Evolutionary conservation across 257 asterid genomes (phyloP), one percentile per base, ranked within the genome.

Genomic region (Gentiana macrophylla): DNA sequence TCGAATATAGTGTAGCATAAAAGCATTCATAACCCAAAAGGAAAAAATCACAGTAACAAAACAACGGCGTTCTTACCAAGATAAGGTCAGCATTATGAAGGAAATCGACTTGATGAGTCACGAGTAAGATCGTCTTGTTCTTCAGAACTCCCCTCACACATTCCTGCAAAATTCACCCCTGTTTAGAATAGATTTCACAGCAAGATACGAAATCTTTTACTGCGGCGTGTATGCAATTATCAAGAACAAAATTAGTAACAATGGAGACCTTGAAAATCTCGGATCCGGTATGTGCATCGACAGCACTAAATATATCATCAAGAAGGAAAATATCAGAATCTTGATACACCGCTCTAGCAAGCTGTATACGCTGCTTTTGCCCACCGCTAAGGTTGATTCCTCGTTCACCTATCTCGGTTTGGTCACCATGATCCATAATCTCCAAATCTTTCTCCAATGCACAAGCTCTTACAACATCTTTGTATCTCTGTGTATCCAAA

Each of bases 261-360:
- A 51, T 32, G 36, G n/a, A 45, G 49, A 85, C 96, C 86, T 80
- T 86, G 55, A 84, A 86, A 62, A 86, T 78, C 58, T 84, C 83
- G 4, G 94, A 63, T 50, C 94, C 96, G 3, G 96, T 84, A 61
- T 86, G 96, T 67, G 96, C 96, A 84, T 86, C 96, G 52, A 86
- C 94, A 3, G 96, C 96, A 58, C 96, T 84, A 59, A 86, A 86
- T n/a, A 80, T 37, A 51, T 87, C 94, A 52, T 84, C 94, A 4
- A 87, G 84, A 52, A 87, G 71, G 76, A 80, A 84, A 48, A 84
- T 64, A 67, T 84, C 94, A 12, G 75, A 67, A 32, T 84, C 86
- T 58, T 87, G 89, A 80, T 84, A 87, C 0, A 87, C 82, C 8
- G 94, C 92, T 69, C 96, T 72, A 2, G 95, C 94, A 8, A 86